Percentiles rank a stretch among this genome's conserved stretches.
phyloP scores from a whole-genome alignment of 352 stramenopile species.

The Phytophthora cryptogea region DNA sequence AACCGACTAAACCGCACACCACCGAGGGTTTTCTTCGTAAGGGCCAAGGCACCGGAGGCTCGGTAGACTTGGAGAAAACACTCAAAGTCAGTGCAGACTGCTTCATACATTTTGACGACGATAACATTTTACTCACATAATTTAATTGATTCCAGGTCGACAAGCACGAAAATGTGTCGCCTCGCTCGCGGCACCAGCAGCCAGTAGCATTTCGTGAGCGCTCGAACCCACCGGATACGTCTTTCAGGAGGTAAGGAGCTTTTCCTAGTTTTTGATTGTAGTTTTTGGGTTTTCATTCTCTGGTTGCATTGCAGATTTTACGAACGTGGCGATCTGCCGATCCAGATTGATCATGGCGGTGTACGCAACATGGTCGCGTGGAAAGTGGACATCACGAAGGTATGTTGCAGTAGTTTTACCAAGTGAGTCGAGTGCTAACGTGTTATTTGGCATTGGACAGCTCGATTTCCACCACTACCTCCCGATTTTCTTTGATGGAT shows the following conservation, averaged over 20 bases:
- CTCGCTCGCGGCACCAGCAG: slow-evolving; percentile 53
- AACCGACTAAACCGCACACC: slow-evolving; percentile 81
- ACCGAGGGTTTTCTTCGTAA: slow-evolving; percentile 92
- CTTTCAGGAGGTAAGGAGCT: slow-evolving; percentile 57
- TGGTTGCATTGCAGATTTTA: slow-evolving; percentile 71
- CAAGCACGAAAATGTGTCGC: slow-evolving; percentile 47
- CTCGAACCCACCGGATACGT: slow-evolving; percentile 93
- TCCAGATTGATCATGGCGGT: slow-evolving; percentile 97
- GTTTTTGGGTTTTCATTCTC: neutral
- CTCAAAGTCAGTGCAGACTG: slow-evolving; percentile 29
- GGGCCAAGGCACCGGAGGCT: slow-evolving; percentile 89
- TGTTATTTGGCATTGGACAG: slow-evolving; percentile 34
- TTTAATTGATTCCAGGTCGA: slow-evolving; percentile 25
- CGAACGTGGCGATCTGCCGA: slow-evolving; percentile 94
- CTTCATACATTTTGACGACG: neutral
- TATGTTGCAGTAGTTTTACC: slow-evolving; percentile 16
- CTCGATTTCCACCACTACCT: slow-evolving; percentile 99
- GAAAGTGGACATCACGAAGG: slow-evolving; percentile 96
- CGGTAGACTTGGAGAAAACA: slow-evolving; percentile 61
- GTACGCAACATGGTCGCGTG: slow-evolving; percentile 96
- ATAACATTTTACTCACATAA: neutral
- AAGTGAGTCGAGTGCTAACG: neutral
- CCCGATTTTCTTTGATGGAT: slow-evolving; percentile 98
- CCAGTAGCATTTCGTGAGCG: slow-evolving; percentile 91
- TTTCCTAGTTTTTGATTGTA: neutral